These are phyloP conservation scores for Cryptococcus wingfieldii DNA, from an alignment of 1,284 basidiomycete species.

Conservation along the genomic window DNA sequence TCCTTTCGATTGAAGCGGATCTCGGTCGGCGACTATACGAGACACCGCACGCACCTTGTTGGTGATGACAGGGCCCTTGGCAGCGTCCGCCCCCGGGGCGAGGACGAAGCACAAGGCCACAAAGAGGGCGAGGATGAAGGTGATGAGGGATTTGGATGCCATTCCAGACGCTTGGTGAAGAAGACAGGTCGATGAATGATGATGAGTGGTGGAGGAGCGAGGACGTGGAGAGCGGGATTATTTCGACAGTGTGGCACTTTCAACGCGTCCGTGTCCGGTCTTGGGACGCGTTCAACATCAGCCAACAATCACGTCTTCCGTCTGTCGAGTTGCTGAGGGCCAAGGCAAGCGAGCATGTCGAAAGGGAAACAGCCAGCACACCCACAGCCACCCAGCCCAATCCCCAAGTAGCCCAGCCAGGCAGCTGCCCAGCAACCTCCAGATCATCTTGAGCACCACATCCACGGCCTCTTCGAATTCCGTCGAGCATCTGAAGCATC, in stretches of 20 bases:
- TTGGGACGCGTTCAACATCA: background rate
- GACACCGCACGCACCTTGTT: constrained; percentile 55
- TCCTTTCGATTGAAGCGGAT: too few relatives aligned
- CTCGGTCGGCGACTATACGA: background rate
- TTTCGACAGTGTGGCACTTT: too few relatives aligned
- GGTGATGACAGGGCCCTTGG: constrained; percentile 68
- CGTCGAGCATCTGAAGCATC: too few relatives aligned
- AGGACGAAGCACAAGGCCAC: constrained; percentile 55
- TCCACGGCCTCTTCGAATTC: too few relatives aligned
- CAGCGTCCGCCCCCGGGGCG: constrained; percentile 33
- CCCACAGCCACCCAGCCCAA: too few relatives aligned
- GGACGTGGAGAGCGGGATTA: background rate
- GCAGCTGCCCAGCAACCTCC: constrained; percentile 62
- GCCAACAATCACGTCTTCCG: too few relatives aligned
- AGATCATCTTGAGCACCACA: constrained; percentile 15
- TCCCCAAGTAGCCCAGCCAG: constrained; percentile 46
- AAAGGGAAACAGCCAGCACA: background rate
- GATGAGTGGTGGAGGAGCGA: background rate
- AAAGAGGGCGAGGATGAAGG: constrained; percentile 64
- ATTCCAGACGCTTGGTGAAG: constrained; percentile 10
- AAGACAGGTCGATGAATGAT: background rate
- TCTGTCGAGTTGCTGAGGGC: too few relatives aligned
- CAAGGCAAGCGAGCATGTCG: background rate
- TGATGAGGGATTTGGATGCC: constrained; percentile 59
- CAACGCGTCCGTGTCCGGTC: background rate